phyloP scores from a whole-genome alignment of 2,329 filamentous ascomycete genomes.

The Plenodomus biglobosus region DNA sequence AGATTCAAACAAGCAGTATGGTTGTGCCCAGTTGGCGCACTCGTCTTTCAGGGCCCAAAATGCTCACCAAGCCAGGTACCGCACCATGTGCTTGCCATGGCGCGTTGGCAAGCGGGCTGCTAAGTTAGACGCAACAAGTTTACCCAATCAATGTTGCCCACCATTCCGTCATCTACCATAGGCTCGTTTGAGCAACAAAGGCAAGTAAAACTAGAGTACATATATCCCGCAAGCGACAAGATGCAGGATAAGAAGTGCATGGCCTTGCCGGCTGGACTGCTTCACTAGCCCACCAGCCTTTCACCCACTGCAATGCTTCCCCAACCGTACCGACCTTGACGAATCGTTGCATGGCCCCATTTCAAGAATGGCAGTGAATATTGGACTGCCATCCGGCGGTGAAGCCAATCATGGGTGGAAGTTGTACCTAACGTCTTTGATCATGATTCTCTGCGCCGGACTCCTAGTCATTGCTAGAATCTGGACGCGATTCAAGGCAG shows the following conservation, averaged over 20 bases:
- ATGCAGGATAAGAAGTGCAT: neutral
- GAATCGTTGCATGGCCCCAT: neutral
- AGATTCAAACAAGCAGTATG: no score
- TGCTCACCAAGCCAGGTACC: no score
- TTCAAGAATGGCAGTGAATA: constrained; percentile 1
- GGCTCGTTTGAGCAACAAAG: neutral
- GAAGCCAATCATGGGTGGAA: constrained; percentile 4
- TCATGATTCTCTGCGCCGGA: constrained; percentile 4
- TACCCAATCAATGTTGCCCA: neutral
- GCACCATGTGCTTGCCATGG: no score
- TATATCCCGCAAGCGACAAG: neutral
- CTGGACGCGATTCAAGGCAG: neutral
- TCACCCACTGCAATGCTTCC: neutral
- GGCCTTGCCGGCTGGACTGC: neutral
- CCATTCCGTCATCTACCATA: neutral
- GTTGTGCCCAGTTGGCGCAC: no score
- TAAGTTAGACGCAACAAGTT: neutral
- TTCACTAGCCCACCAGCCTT: neutral
- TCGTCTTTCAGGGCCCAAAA: no score
- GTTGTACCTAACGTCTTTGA: constrained; percentile 6
- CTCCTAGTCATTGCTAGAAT: constrained; percentile 3
- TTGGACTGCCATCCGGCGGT: constrained; percentile 2
- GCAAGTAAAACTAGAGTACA: no score
- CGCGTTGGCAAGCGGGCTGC: neutral
- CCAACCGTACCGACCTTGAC: neutral